Evolutionary conservation across 345 rosid species (phyloP).

Genomic region (Cardamine chenopodiifolia): DNA sequence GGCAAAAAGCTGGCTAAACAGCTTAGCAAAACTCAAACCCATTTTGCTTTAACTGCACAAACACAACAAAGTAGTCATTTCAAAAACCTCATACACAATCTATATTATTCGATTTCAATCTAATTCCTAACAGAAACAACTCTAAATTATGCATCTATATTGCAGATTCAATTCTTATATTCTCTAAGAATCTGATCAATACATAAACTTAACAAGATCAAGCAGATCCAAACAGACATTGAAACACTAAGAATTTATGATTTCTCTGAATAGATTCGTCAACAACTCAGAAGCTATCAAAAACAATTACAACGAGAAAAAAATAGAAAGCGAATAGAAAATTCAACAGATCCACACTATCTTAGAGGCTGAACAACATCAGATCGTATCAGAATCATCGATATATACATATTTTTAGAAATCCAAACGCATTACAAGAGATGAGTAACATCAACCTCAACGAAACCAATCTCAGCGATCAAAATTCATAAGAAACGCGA

Average conservation of each 20-base stretch:
- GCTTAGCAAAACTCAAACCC: slow-evolving; percentile 69
- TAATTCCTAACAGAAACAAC: not conserved
- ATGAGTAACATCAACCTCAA: slow-evolving; percentile 5
- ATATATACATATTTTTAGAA: not conserved
- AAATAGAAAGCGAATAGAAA: not conserved
- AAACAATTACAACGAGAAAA: not conserved
- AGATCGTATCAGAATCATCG: slow-evolving; percentile 2
- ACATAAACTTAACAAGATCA: slow-evolving; percentile 12
- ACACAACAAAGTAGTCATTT: slow-evolving; percentile 7
- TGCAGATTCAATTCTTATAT: not conserved
- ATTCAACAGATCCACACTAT: slow-evolving; percentile 16
- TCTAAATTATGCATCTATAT: not conserved
- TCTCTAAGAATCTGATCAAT: not conserved
- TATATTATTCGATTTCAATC: not conserved
- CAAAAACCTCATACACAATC: no score
- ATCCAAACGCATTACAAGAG: slow-evolving; percentile 8
- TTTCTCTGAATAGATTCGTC: not conserved
- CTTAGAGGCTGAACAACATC: not conserved
- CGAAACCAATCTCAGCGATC: not conserved
- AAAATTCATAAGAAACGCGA: not conserved
- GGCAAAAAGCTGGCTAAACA: slow-evolving; percentile 70
- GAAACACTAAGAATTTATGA: not conserved
- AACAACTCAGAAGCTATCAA: not conserved
- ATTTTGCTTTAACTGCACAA: slow-evolving; percentile 44
- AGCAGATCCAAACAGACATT: slow-evolving; percentile 12